Percentiles rank a stretch among this genome's conserved stretches.
Evolutionary conservation across 2,329 filamentous ascomycete species (phyloP).

Genomic region (Aspergillus intermedius): DNA sequence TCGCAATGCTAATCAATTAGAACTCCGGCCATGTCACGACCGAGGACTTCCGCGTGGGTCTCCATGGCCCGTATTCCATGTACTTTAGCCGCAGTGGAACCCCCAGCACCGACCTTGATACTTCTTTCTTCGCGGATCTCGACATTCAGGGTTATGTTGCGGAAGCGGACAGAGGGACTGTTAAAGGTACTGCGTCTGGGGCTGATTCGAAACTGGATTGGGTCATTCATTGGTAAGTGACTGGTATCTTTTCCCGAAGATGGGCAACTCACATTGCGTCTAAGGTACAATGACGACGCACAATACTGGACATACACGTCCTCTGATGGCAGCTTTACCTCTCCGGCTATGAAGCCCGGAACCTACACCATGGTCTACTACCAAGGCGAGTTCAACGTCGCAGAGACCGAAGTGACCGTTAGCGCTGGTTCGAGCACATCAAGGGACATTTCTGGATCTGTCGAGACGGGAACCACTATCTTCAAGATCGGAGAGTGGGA

Average conservation of each 20-base stretch:
- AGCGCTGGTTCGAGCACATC: constrained; percentile 44
- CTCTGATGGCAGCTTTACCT: constrained; percentile 53
- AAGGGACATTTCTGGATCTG: constrained; percentile 47
- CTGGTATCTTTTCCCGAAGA: too few relatives aligned
- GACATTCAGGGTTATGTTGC: constrained; percentile 54
- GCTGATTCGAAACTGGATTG: constrained; percentile 47
- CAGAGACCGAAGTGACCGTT: constrained; percentile 45
- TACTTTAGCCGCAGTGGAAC: constrained; percentile 54
- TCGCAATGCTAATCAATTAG: constrained; percentile 18
- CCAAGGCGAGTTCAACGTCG: constrained; percentile 53
- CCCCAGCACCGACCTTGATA: constrained; percentile 47
- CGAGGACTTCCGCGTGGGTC: constrained; percentile 55
- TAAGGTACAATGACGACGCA: constrained; percentile 48
- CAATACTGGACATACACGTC: constrained; percentile 61
- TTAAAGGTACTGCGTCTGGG: constrained; percentile 56
- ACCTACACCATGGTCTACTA: constrained; percentile 64
- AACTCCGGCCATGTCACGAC: constrained; percentile 60
- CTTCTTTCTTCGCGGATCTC: constrained; percentile 55
- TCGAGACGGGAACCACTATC: constrained; percentile 47
- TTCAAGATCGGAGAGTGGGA: constrained; percentile 63
- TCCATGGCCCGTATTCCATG: constrained; percentile 61
- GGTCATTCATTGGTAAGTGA: constrained; percentile 55
- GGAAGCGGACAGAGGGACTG: constrained; percentile 50
- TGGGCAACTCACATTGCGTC: too few relatives aligned
- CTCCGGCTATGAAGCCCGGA: constrained; percentile 60